Percentiles rank a stretch among this genome's conserved stretches.
Evolutionary conservation across 805 yeast species (phyloP).

Genomic region (Monosporozyma aquatica): DNA sequence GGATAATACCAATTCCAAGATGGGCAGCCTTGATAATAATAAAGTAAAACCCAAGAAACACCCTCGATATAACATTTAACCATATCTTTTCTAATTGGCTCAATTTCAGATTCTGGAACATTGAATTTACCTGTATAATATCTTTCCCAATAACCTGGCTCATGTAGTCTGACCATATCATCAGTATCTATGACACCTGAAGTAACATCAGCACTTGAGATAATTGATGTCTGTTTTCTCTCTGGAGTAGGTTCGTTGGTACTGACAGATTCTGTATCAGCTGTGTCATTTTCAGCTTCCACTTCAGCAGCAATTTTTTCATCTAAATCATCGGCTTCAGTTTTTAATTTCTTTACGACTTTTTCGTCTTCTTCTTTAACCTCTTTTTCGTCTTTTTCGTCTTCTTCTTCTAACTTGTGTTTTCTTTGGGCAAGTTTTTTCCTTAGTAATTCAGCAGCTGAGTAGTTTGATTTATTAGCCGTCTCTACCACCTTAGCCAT

Average conservation of each 20-base stretch:
- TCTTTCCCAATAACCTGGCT: constrained; percentile 77
- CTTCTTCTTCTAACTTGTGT: constrained; percentile 21
- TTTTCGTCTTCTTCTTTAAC: constrained; percentile 3
- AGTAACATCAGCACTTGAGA: constrained; percentile 21
- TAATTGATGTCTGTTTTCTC: constrained; percentile 12
- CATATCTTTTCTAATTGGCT: constrained; percentile 46
- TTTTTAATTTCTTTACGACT: constrained; percentile 11
- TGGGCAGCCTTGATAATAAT: constrained; percentile 95
- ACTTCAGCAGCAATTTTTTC: constrained; percentile 21
- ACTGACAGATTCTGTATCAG: constrained; percentile 8
- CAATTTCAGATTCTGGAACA: constrained; percentile 44
- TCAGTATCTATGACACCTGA: constrained; percentile 37
- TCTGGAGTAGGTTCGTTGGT: constrained; percentile 3
- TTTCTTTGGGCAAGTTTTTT: constrained; percentile 28
- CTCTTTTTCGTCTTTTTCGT: constrained; percentile 13
- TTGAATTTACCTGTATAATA: constrained; percentile 74
- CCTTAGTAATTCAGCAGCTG: constrained; percentile 40
- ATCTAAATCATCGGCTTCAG: constrained; percentile 15
- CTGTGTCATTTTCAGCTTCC: constrained; percentile 15
- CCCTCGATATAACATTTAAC: constrained; percentile 81
- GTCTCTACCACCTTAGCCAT: constrained; percentile 25
- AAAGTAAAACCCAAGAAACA: constrained; percentile 88
- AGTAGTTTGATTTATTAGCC: constrained; percentile 34
- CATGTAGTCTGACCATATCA: constrained; percentile 60
- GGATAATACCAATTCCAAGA: constrained; percentile 99